Evolutionary conservation across 345 rosid genomes (phyloP).

Genomic region (Raphanus sativus): DNA sequence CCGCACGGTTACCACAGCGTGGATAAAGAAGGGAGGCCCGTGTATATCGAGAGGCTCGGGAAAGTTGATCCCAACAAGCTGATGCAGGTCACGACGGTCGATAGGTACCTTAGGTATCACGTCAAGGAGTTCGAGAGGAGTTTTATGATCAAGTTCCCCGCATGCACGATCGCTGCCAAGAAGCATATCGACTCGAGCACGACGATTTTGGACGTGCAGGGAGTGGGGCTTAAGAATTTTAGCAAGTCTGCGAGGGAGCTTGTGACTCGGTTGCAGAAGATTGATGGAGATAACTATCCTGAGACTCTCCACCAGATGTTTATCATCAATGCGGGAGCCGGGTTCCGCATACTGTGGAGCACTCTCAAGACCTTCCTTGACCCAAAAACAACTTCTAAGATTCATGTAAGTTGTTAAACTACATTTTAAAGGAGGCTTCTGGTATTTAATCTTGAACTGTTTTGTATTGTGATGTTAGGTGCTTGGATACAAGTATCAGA

Average conservation of each 20-base stretch:
- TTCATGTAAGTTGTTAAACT: slow-evolving; percentile 58
- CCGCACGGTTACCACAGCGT: slow-evolving; percentile 98
- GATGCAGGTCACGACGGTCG: slow-evolving; percentile 91
- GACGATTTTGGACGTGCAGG: slow-evolving; percentile 71
- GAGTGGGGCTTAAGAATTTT: slow-evolving; percentile 71
- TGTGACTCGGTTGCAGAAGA: slow-evolving; percentile 82
- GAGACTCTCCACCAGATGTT: slow-evolving; percentile 99
- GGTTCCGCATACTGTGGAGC: slow-evolving; percentile 88
- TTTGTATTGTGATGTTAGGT: slow-evolving; percentile 51
- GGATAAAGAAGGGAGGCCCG: slow-evolving; percentile 93
- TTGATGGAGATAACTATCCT: slow-evolving; percentile 98
- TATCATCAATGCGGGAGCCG: slow-evolving; percentile 94
- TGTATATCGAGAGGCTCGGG: slow-evolving; percentile 90
- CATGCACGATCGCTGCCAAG: slow-evolving; percentile 91
- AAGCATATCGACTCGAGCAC: slow-evolving; percentile 96
- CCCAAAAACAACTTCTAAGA: slow-evolving; percentile 97
- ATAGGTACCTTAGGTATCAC: slow-evolving; percentile 82
- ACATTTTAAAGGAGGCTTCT: background rate
- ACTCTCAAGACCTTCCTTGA: slow-evolving; percentile 84
- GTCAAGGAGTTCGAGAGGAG: slow-evolving; percentile 92
- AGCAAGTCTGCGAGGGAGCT: slow-evolving; percentile 94
- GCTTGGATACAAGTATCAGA: slow-evolving; percentile 88
- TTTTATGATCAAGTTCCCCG: slow-evolving; percentile 81
- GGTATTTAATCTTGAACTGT: slow-evolving; percentile 2
- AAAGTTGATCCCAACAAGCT: slow-evolving; percentile 84